Percentiles rank a stretch among this genome's conserved stretches.
Evolutionary conservation across 192 early-diverging fungal species (phyloP).

Genomic region (Coemansia reversa): DNA sequence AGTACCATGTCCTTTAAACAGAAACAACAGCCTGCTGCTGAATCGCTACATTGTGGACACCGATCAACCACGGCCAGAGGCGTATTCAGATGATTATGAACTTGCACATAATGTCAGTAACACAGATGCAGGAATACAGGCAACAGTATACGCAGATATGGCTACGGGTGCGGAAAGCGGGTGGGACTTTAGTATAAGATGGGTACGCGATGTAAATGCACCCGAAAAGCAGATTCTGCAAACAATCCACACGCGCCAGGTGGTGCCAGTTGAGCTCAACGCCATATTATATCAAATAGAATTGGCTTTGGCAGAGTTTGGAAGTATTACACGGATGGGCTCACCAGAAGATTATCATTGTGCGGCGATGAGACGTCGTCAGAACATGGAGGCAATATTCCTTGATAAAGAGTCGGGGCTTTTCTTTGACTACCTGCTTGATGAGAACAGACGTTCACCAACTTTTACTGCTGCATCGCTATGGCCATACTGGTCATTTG

Average conservation of each 20-base stretch:
- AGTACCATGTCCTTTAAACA: constrained; percentile 12
- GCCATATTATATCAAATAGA: constrained; percentile 61
- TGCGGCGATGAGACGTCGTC: constrained; percentile 35
- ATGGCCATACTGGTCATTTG: constrained; percentile 67
- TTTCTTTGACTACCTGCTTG: constrained; percentile 63
- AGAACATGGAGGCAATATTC: constrained; percentile 57
- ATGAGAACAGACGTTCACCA: constrained; percentile 18
- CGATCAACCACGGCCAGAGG: constrained; percentile 63
- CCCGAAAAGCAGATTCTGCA: constrained; percentile 45
- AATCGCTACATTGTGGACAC: constrained; percentile 61
- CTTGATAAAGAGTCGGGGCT: constrained; percentile 49
- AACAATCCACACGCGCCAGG: constrained; percentile 55
- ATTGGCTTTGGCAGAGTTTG: constrained; percentile 16
- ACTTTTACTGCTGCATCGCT: constrained; percentile 55
- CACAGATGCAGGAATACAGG: constrained; percentile 14
- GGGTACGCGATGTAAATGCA: constrained; percentile 46
- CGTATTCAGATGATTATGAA: constrained; percentile 60
- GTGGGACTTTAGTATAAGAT: constrained; percentile 70
- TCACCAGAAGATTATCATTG: constrained; percentile 7
- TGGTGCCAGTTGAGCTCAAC: constrained; percentile 73
- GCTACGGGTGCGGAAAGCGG: constrained; percentile 71
- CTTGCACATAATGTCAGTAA: constrained; percentile 53
- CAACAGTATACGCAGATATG: constrained; percentile 60
- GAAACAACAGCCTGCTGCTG: constrained; percentile 14
- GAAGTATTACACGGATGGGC: background rate